phyloP scores from a whole-genome alignment of 2,329 filamentous ascomycete genomes.

The Penicillium rolfsii region DNA sequence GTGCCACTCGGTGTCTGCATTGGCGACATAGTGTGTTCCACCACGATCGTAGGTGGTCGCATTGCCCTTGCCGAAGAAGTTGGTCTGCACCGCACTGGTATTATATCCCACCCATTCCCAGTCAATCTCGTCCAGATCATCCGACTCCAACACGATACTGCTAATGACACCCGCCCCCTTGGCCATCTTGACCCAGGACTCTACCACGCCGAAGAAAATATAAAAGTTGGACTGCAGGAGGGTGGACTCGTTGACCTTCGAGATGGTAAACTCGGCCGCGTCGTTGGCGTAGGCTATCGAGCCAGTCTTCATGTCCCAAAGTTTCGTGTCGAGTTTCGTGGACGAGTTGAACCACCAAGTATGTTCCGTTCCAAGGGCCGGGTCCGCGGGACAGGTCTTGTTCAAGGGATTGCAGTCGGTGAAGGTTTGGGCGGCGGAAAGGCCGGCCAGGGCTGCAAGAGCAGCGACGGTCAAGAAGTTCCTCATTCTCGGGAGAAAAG shows the following conservation, averaged over 20 bases:
- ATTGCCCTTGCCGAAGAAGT: constrained; percentile 95
- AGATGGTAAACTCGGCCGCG: constrained; percentile 73
- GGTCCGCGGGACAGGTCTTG: constrained; percentile 68
- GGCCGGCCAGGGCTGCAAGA: constrained; percentile 34
- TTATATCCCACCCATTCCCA: constrained; percentile 57
- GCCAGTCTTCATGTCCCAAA: constrained; percentile 73
- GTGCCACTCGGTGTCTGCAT: constrained; percentile 58
- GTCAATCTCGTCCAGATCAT: constrained; percentile 85
- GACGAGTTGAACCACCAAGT: constrained; percentile 65
- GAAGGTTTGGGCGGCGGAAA: constrained; percentile 67
- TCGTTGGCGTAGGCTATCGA: constrained; percentile 63
- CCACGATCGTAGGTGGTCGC: constrained; percentile 77
- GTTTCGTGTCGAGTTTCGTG: constrained; percentile 56
- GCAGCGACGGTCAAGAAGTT: constrained; percentile 33
- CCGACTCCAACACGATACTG: constrained; percentile 79
- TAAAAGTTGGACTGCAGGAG: constrained; percentile 80
- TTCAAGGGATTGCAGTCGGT: constrained; percentile 79
- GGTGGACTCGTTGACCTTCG: constrained; percentile 66
- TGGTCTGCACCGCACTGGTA: constrained; percentile 65
- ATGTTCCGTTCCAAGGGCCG: constrained; percentile 67
- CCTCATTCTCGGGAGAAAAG: constrained; percentile 29
- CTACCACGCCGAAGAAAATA: constrained; percentile 81
- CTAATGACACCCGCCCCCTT: constrained; percentile 76
- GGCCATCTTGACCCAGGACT: constrained; percentile 77
- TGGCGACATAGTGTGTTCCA: constrained; percentile 68